Percentiles rank a stretch among this genome's conserved stretches.
phyloP scores from a whole-genome alignment of 108 stramenopile species.

The Ochromonas danica region DNA sequence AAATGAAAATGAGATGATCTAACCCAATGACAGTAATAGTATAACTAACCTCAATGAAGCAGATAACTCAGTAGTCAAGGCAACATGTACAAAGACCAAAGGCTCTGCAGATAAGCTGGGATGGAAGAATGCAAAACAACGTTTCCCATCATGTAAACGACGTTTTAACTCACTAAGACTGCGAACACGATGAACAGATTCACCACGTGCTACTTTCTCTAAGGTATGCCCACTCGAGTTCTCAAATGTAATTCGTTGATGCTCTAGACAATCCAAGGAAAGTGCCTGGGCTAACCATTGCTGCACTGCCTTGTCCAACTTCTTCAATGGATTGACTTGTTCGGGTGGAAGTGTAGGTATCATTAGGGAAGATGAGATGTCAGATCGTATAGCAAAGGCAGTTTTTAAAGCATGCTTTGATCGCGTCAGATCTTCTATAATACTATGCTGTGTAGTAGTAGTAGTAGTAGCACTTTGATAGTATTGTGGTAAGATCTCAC shows the following conservation, averaged over 20 bases:
- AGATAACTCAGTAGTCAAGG: constrained; percentile 64
- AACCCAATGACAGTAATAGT: constrained; percentile 9
- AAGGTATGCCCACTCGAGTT: constrained; percentile 74
- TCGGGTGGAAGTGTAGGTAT: too few relatives aligned
- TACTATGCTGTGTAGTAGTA: too few relatives aligned
- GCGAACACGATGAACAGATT: constrained; percentile 82
- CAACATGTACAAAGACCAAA: constrained; percentile 82
- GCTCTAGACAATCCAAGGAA: constrained; percentile 39
- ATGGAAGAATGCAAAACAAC: constrained; percentile 87
- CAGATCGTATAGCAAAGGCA: too few relatives aligned
- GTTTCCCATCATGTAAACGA: constrained; percentile 68
- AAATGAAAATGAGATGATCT: neutral
- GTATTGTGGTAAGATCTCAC: too few relatives aligned
- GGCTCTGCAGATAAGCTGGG: constrained; percentile 76
- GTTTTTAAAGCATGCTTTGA: too few relatives aligned
- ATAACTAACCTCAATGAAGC: constrained; percentile 60
- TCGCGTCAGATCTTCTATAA: too few relatives aligned
- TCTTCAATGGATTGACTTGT: too few relatives aligned
- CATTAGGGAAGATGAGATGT: too few relatives aligned
- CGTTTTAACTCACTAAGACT: constrained; percentile 74
- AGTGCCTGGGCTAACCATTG: neutral
- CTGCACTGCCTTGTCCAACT: neutral
- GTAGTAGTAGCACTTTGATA: too few relatives aligned
- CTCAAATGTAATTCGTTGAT: constrained; percentile 79
- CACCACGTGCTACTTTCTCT: constrained; percentile 79